These are phyloP conservation scores for Fusarium verticillioides DNA, from an alignment of 2,329 filamentous ascomycete genomes.

Conservation along the genomic window DNA sequence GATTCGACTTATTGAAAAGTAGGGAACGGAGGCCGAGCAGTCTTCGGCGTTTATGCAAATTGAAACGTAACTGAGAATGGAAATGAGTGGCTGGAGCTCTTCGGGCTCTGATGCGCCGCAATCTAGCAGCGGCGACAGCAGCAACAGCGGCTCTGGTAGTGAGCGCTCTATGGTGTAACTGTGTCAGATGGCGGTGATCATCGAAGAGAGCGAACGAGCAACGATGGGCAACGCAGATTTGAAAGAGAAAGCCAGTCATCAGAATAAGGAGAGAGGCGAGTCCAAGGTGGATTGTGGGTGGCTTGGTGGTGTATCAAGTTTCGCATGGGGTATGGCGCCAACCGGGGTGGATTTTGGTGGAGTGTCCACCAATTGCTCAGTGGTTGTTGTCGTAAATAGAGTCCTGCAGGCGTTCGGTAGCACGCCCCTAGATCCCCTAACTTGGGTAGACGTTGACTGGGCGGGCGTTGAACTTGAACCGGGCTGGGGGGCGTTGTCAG, in stretches of 20 bases:
- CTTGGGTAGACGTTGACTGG: conserved; percentile 19
- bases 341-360: conserved; percentile 34
- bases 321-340: conserved; percentile 44
- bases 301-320: conserved; percentile 37
- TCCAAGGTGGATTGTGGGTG: conserved; percentile 34
- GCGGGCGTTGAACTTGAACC: conserved; percentile 15
- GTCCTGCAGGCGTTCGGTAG: conserved; percentile 38
- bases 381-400: conserved; percentile 36
- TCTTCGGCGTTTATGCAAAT: conserved; percentile 50
- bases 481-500: conserved; percentile 23
- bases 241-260: conserved; percentile 62
- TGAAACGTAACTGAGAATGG: conserved; percentile 1
- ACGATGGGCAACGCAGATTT: conserved; percentile 60
- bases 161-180: conserved; percentile 54
- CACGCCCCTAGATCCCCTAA: conserved; percentile 37
- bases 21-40: conserved; percentile 48
- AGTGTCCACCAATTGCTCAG: conserved; percentile 26
- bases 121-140: conserved; percentile 54
- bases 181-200: conserved; percentile 56
- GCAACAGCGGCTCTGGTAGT: conserved; percentile 56
- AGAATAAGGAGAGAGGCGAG: conserved; percentile 43
- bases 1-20: conserved; percentile 40
- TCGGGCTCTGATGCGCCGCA: conserved; percentile 52
- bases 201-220: conserved; percentile 58
- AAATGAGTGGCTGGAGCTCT: conserved; percentile 51